Percentiles rank a stretch among this genome's conserved stretches.
These are phyloP conservation scores for Quercus wislizeni DNA, from an alignment of 306 rosid species.

Conservation along the genomic window DNA sequence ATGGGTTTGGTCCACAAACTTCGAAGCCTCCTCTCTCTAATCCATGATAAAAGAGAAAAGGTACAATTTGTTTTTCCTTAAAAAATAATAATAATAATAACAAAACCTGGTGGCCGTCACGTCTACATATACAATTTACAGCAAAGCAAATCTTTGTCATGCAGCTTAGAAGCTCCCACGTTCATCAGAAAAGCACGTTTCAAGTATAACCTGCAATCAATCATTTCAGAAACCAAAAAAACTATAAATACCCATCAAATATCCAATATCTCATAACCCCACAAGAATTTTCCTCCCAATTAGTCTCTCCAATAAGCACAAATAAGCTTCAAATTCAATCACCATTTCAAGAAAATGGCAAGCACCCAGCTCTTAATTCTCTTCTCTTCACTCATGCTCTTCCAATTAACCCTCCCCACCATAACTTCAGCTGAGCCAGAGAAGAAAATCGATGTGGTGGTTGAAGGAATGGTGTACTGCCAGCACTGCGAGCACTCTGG, in stretches of 20 bases:
- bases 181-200: constrained; percentile 9
- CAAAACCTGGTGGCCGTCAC: constrained; percentile 45
- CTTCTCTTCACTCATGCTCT: constrained; percentile 37
- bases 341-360: constrained; percentile 47
- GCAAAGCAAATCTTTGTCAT: constrained; percentile 30
- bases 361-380: constrained; percentile 28
- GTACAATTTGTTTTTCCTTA: not conserved
- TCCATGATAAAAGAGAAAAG: not conserved
- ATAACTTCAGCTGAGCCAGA: constrained; percentile 26
- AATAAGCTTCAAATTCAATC: not conserved
- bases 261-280: not conserved
- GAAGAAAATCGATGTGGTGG: constrained; percentile 53
- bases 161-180: constrained; percentile 55
- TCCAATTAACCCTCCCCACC: constrained; percentile 36
- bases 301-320: not conserved
- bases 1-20: no score
- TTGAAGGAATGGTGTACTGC: constrained; percentile 80
- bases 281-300: constrained; percentile 3
- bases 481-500: constrained; percentile 74
- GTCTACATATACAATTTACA: constrained; percentile 11
- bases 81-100: not conserved
- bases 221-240: not conserved
- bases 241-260: constrained; percentile 18
- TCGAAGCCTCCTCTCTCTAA: not conserved
- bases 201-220: not conserved